Percentiles rank a stretch among this genome's conserved stretches.
phyloP scores from a whole-genome alignment of 2,329 filamentous ascomycete species.

The Monosporascus sp. region DNA sequence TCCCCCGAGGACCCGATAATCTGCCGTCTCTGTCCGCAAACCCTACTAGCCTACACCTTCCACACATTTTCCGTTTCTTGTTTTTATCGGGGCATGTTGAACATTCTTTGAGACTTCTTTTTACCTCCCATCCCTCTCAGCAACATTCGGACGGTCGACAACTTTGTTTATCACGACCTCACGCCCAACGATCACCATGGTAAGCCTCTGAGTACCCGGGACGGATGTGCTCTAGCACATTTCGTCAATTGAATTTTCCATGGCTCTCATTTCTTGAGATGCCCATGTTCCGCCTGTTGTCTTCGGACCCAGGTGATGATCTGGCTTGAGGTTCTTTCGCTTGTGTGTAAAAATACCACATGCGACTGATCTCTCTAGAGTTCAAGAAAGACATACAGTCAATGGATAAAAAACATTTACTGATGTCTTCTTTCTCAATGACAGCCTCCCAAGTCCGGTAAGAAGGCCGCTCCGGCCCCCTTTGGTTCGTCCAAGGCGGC shows the following conservation, averaged over 20 bases:
- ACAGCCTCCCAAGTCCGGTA: slow-evolving; percentile 98
- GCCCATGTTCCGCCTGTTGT: slow-evolving; percentile 37
- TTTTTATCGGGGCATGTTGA: slow-evolving; percentile 14
- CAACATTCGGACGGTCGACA: slow-evolving; percentile 27
- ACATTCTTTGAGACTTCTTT: slow-evolving; percentile 25
- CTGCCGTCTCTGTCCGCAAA: slow-evolving; percentile 15
- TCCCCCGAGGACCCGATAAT: slow-evolving; percentile 11
- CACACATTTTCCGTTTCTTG: slow-evolving; percentile 19
- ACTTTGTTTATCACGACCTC: slow-evolving; percentile 43
- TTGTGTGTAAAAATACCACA: slow-evolving; percentile 47
- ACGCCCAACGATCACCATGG: slow-evolving; percentile 54
- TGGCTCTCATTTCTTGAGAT: slow-evolving; percentile 29
- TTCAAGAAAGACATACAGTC: slow-evolving; percentile 73
- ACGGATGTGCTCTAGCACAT: slow-evolving; percentile 25
- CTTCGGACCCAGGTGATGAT: slow-evolving; percentile 50
- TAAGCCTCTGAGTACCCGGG: slow-evolving; percentile 44
- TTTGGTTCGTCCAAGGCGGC: slow-evolving; percentile 91
- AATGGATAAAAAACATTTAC: slow-evolving; percentile 68
- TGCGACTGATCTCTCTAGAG: slow-evolving; percentile 73
- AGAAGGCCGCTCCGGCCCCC: slow-evolving; percentile 96
- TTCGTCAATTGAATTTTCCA: slow-evolving; percentile 22
- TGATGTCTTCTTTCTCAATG: slow-evolving; percentile 99
- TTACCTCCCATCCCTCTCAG: slow-evolving; percentile 27
- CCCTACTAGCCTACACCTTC: slow-evolving; percentile 14
- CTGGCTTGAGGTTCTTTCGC: slow-evolving; percentile 55